These are phyloP conservation scores for Neurospora terricola DNA, from an alignment of 495 filamentous ascomycete genomes.

Conservation along the genomic window DNA sequence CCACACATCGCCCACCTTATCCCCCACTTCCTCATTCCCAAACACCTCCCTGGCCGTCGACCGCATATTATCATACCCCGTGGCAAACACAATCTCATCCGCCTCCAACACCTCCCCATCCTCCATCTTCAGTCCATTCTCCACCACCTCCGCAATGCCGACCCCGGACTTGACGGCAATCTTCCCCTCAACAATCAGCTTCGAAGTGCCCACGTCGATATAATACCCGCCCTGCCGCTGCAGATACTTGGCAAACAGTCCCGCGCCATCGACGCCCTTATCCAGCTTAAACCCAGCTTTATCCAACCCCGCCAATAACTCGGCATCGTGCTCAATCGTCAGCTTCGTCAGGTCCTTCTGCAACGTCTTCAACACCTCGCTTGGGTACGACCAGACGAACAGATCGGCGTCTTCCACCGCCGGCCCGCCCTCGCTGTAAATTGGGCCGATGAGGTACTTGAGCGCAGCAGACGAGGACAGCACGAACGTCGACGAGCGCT, in stretches of 20 bases:
- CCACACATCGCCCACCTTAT: conserved; percentile 62
- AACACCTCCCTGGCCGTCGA: conserved; percentile 53
- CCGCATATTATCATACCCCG: conserved; percentile 75
- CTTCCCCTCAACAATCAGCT: conserved; percentile 66
- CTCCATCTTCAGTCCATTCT: conserved; percentile 50
- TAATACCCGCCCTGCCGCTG: conserved; percentile 73
- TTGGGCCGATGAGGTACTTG: conserved; percentile 41
- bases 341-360: conserved; percentile 40
- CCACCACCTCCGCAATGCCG: conserved; percentile 51
- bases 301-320: conserved; percentile 48
- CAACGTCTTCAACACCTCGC: conserved; percentile 47
- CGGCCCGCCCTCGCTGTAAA: conserved; percentile 56
- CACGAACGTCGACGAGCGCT: conserved; percentile 67
- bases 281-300: conserved; percentile 63
- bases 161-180: conserved; percentile 65
- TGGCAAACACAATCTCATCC: conserved; percentile 76
- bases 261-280: conserved; percentile 51
- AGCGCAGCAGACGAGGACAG: conserved; percentile 40
- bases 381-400: conserved; percentile 43
- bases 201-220: conserved; percentile 67
- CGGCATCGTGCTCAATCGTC: conserved; percentile 41
- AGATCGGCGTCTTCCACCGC: conserved; percentile 56
- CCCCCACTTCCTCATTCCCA: conserved; percentile 53
- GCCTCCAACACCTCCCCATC: conserved; percentile 61
- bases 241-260: conserved; percentile 65